Conservation (phyloP, 1,139 yeast species). For the Kodamaea sp. region DNA sequence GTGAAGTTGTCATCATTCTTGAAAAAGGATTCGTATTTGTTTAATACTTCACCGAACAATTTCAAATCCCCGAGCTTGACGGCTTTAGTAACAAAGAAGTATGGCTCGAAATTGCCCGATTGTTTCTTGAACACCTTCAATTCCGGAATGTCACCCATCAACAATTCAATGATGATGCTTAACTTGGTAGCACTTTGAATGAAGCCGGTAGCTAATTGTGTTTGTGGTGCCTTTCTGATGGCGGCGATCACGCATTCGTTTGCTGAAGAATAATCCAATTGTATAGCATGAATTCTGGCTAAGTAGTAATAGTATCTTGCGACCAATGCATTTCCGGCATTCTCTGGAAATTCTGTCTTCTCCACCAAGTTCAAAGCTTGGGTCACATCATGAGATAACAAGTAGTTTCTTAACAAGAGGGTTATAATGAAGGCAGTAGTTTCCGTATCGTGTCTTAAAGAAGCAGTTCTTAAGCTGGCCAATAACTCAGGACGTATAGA, state of each 20-base stretch:
- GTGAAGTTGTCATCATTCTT: constrained; percentile 81
- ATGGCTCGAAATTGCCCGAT: constrained; percentile 64
- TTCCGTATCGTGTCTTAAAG: constrained; percentile 89
- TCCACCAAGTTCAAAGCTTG: constrained; percentile 90
- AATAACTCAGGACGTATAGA: constrained; percentile 72
- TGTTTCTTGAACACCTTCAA: constrained; percentile 73
- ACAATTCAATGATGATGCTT: constrained; percentile 82
- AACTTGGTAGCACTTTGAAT: constrained; percentile 88
- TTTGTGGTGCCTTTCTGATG: constrained; percentile 96
- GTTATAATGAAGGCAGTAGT: constrained; percentile 88
- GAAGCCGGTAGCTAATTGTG: constrained; percentile 81
- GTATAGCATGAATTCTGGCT: constrained; percentile 88
- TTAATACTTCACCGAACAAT: constrained; percentile 74
- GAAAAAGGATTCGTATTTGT: constrained; percentile 61
- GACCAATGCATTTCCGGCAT: constrained; percentile 83
- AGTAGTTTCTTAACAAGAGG: constrained; percentile 75
- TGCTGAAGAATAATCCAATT: constrained; percentile 89
- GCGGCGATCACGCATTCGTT: constrained; percentile 90
- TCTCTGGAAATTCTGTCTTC: constrained; percentile 83
- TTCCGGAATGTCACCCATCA: constrained; percentile 98
- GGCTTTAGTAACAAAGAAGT: constrained; percentile 85
- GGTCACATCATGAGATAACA: constrained; percentile 75
- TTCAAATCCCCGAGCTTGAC: constrained; percentile 90
- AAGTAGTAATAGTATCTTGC: constrained; percentile 91
- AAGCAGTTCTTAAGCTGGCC: constrained; percentile 79